Base-by-base conservation (phyloP, 2,329 filamentous ascomycete species). In the Sclerotinia glacialis region DNA sequence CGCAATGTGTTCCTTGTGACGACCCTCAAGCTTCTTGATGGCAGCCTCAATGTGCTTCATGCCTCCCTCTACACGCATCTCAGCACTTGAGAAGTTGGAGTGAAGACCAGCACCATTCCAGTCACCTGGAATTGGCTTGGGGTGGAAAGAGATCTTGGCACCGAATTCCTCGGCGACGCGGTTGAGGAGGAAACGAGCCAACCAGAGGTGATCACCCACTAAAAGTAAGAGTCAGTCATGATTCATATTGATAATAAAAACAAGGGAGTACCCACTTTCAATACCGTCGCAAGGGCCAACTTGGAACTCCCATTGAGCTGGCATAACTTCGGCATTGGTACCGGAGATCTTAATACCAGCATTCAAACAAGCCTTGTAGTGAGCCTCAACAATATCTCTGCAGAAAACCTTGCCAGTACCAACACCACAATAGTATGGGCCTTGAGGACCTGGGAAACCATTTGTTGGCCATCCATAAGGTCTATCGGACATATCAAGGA, bases 251-350 rank as follows among this genome's bases (percentile, higher is more conserved):
- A n/a, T 23, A 58, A 58, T 55, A 59, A 49, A 65, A 40, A 40
- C 50, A 56, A 37, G 61, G 47, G 47, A 53, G 59, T 50, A 70
- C 87, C 81, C 80, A 91, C 89, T 90, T 78, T 89, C 83, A 75
- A 97, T 97, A 71, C 93, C 94, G 65, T 83, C 80, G 81, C 92
- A 96, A 71, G 94, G 94, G 67, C 94, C 94, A 75, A 97, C 91
- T 79, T 97, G 94, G 88, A 92, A 97, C 80, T 98, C 94, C 94
- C 94, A 98, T 81, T 97, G 94, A 69, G 91, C 93, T 71, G 93
- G 91, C 91, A 97, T 96, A 77, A 99, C 95, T 86, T 99, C 95
- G 72, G 95, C 95, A 81, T 99, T 99, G 83, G 95, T 98, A 77
- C 95, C 95, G 34, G 93, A 97, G 80, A 99, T 98, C 79, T 93